phyloP scores from a whole-genome alignment of 2,329 filamentous ascomycete species.

The Diaporthe velutina region DNA sequence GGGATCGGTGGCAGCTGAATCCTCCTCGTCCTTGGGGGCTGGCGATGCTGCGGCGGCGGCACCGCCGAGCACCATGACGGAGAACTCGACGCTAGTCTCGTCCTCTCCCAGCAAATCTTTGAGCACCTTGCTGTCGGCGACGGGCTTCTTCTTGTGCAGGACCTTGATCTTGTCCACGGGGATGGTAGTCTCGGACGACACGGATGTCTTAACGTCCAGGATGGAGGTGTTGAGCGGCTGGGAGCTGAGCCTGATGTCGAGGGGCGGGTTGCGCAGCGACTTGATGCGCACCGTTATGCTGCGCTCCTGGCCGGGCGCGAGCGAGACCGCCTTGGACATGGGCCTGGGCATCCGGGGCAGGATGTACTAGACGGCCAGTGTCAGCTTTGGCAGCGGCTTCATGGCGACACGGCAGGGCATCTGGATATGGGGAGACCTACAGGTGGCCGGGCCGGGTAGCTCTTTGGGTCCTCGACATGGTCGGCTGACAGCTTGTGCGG shows the following conservation, averaged over 20 bases:
- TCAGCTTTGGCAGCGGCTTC: slow-evolving; percentile 35
- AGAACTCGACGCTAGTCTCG: slow-evolving; percentile 75
- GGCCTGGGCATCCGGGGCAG: slow-evolving; percentile 76
- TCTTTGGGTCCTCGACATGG: slow-evolving; percentile 88
- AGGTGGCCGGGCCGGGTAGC: slow-evolving; percentile 80
- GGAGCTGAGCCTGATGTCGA: slow-evolving; percentile 75
- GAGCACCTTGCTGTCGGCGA: slow-evolving; percentile 81
- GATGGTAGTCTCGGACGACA: slow-evolving; percentile 73
- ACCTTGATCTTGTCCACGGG: slow-evolving; percentile 86
- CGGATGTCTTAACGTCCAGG: slow-evolving; percentile 80
- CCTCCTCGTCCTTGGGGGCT: slow-evolving; percentile 54
- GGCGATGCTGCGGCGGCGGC: slow-evolving; percentile 47
- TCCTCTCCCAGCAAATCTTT: slow-evolving; percentile 76
- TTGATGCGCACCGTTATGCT: slow-evolving; percentile 74
- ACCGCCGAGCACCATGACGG: slow-evolving; percentile 70
- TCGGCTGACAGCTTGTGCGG: slow-evolving; percentile 87
- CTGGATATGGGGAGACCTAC: slow-evolving; percentile 63
- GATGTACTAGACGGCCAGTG: slow-evolving; percentile 67
- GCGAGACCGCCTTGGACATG: slow-evolving; percentile 51
- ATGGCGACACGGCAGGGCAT: slow-evolving; percentile 11
- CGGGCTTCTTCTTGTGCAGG: slow-evolving; percentile 88
- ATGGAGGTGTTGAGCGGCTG: slow-evolving; percentile 79
- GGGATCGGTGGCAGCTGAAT: slow-evolving; percentile 51
- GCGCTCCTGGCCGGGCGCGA: slow-evolving; percentile 65
- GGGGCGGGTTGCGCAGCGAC: slow-evolving; percentile 80